Base-by-base conservation (phyloP, 345 rosid genomes). In the Noccaea caerulescens region DNA sequence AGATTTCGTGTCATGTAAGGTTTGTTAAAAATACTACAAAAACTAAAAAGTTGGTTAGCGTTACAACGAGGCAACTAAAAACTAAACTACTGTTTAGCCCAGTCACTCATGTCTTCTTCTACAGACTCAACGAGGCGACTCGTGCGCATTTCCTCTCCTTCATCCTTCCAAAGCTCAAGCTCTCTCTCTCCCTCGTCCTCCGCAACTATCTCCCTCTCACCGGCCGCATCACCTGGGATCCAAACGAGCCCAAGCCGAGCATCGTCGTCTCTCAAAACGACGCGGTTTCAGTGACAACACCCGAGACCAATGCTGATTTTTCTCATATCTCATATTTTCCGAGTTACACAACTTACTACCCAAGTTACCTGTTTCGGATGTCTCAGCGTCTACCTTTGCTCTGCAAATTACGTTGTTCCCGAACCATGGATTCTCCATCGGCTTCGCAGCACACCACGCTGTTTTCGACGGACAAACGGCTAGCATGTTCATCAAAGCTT, bases 391-490 rank as follows among this genome's bases (percentile, higher is more conserved):
- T 0, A 34, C 45, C 0, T 49, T 77, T 0, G 54, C 83, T 0
- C 16, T 63, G 3, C 80, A 81, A 46, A 78, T 81, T 61, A 81
- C 84, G 14, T 25, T 81, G 18, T 81, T 81, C 32, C 82, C 77
- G 0, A 33, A 78, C 52, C 43, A 56, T 0, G 84, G 84, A 5
- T 75, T 81, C 45, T 44, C 80, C 58, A 45, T 81, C 20, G 82
- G 81, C 6, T 7, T 63, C 0, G 23, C 36, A 2, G 56, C 46
- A 52, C 81, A 71, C 63, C 84, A 81, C 8, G 75, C 76, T 3
- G 72, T 59, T 33, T 30, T 58, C 4, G 84, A 81, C 16, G 84
- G 82, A 0, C 66, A 66, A 56, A 18, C 73, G 10, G 14, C 62
- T 4, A 68, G 44, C 55, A 66, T 11, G 43, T 82, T 82, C n/a